Evolutionary conservation across 495 filamentous ascomycete species (phyloP), one percentile per base, ranked within the genome.

Genomic region (Cladorrhinum samala): DNA sequence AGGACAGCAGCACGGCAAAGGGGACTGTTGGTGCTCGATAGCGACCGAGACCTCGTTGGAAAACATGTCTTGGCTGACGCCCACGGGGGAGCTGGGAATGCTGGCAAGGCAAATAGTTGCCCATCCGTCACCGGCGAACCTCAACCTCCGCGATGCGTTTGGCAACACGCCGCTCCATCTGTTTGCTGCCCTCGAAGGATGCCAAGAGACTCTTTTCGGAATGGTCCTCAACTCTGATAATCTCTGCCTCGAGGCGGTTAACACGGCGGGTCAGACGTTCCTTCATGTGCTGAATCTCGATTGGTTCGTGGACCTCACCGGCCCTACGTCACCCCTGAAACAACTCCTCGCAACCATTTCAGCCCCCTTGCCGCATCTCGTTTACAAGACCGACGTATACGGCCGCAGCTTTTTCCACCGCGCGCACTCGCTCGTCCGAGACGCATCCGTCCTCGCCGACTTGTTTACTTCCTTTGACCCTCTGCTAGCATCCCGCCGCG

Each of bases 261-360:
- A 79, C 57, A 67, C 61, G 6, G 74, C 68, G 13, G 66, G 67
- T 8, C 75, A 79, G 54, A 76, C 72, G 1, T 79, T 76, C 41
- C 67, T 79, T 11, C 76, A 79, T 43, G 61, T 75, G 16, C 60
- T 79, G 13, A 61, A 70, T 42, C 52, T 49, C 1, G 61, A 68
- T 8, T 73, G 70, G 68, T 70, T 76, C 46, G 48, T 57, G 7
- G 50, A 63, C 6, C 14, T 68, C 2, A 27, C 37, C 11, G 46
- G 17, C 16, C 49, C 46, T 7, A 44, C 49, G 2, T 50, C 63
- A 3, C 48, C 56, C 2, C 51, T 66, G 25, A 47, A 60, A 38
- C 62, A 63, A 17, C 63, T 74, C 8, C 54, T 76, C 9, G 33
- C 53, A 0, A 51, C 60, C 36, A 23, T 67, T 2, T 52, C 54